These are phyloP conservation scores for Chaetoceros muelleri DNA, from an alignment of 108 stramenopile species.

Conservation along the genomic window DNA sequence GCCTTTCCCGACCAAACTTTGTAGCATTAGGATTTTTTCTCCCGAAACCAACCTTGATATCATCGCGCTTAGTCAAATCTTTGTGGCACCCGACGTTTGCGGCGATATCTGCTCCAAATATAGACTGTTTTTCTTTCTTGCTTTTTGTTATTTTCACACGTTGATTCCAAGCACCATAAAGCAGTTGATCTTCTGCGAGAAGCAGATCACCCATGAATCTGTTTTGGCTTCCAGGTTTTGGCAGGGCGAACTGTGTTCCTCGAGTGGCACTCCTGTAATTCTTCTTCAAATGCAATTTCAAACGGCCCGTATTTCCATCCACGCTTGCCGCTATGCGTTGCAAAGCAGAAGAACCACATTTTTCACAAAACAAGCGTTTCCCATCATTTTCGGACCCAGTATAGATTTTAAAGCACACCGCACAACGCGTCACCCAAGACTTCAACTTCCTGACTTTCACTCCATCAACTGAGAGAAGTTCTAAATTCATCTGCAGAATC, in stretches of 20 bases:
- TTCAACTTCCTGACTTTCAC: conserved; percentile 70
- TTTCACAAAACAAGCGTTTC: conserved; percentile 83
- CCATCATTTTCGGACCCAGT: conserved; percentile 31
- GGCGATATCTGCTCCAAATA: conserved; percentile 84
- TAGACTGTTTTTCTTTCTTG: conserved; percentile 45
- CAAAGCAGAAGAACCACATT: conserved; percentile 84
- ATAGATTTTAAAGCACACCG: conserved; percentile 85
- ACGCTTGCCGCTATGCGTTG: conserved; percentile 81
- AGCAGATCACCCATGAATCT: conserved; percentile 83
- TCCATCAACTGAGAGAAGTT: conserved; percentile 82
- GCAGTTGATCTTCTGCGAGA: conserved; percentile 93
- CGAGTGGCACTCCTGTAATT: conserved; percentile 47
- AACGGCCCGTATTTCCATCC: conserved; percentile 80
- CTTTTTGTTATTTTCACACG: conserved; percentile 72
- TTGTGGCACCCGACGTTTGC: conserved; percentile 70
- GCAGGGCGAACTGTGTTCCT: conserved; percentile 91
- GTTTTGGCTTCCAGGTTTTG: conserved; percentile 73
- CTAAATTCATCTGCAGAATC: conserved; percentile 91
- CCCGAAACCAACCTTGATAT: conserved; percentile 82
- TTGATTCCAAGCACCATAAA: conserved; percentile 94
- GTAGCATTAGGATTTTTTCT: conserved; percentile 83
- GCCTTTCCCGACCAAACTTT: conserved; percentile 83
- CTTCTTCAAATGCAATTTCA: conserved; percentile 78
- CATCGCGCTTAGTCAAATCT: conserved; percentile 42
- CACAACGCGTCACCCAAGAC: conserved; percentile 93